These are phyloP conservation scores for Pisolithus sp. DNA, from an alignment of 768 basidiomycete species.

Conservation along the genomic window DNA sequence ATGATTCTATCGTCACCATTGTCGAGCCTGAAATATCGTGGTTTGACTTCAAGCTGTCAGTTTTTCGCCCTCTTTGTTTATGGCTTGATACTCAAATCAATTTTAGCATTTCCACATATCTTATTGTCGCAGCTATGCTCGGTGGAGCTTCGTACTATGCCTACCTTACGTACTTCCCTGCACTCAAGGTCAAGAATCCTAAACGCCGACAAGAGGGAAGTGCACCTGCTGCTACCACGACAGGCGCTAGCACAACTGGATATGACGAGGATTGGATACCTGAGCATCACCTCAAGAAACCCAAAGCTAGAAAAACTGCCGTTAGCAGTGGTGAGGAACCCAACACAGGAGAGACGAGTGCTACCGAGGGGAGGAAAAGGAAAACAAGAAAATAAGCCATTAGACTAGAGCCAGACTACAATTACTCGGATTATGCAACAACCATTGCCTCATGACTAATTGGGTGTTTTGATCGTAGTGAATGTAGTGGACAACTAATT, in stretches of 20 bases:
- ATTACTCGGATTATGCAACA: neutral
- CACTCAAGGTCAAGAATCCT: conserved; percentile 47
- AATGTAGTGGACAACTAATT: conserved; percentile 3
- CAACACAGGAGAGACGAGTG: conserved; percentile 61
- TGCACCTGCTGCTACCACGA: conserved; percentile 50
- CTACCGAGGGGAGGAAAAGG: conserved; percentile 42
- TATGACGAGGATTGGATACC: conserved; percentile 92
- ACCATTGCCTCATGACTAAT: neutral
- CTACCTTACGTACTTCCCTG: conserved; percentile 60
- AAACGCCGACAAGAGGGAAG: conserved; percentile 39
- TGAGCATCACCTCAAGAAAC: conserved; percentile 76
- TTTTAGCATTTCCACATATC: conserved; percentile 58
- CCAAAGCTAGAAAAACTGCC: conserved; percentile 44
- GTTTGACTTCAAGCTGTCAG: conserved; percentile 78
- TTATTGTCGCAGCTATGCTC: conserved; percentile 57
- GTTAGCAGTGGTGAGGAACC: conserved; percentile 58
- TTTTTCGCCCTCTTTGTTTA: conserved; percentile 7
- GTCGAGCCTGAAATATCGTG: conserved; percentile 75
- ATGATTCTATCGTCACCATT: conserved; percentile 69
- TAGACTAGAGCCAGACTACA: neutral
- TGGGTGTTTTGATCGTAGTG: neutral
- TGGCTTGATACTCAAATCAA: neutral
- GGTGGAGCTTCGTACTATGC: conserved; percentile 59
- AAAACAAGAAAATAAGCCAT: conserved; percentile 45
- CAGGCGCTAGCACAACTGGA: conserved; percentile 59